phyloP scores from a whole-genome alignment of 1,139 yeast species.

The Taphrina confusa region DNA sequence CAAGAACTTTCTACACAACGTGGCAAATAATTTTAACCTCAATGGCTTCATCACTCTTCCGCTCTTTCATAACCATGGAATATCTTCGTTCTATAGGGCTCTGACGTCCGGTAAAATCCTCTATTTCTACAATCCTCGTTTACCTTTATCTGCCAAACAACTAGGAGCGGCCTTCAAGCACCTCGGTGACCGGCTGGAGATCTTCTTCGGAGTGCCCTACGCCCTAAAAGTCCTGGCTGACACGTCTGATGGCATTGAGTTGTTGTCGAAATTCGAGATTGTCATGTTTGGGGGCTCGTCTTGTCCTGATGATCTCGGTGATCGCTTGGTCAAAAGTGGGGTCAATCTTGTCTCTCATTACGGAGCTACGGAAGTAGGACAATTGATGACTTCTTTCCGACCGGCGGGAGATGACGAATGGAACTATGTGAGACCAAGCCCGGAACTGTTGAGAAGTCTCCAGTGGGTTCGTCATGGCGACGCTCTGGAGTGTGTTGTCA shows the following conservation, averaged over 20 bases:
- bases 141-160: background rate
- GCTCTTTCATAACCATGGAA: constrained; percentile 6
- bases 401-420: constrained; percentile 2
- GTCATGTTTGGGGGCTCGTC: constrained; percentile 6
- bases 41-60: constrained; percentile 3
- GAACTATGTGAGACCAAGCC: constrained; percentile 8
- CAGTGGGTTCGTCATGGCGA: constrained; percentile 2
- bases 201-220: constrained; percentile 1
- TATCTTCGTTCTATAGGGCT: background rate
- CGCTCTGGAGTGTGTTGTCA: constrained; percentile 3
- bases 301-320: constrained; percentile 1
- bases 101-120: background rate
- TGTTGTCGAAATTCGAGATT: background rate
- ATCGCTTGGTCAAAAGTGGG: background rate
- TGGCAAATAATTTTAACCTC: background rate
- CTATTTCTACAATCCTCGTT: constrained; percentile 6
- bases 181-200: background rate
- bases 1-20: constrained; percentile 1
- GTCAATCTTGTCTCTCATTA: constrained; percentile 2
- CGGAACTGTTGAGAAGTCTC: background rate
- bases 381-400: constrained; percentile 5
- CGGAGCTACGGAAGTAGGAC: constrained; percentile 6
- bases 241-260: background rate
- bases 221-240: background rate
- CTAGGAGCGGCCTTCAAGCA: background rate